Evolutionary conservation across 257 asterid species (phyloP).

Genomic region (Solanum habrochaites): DNA sequence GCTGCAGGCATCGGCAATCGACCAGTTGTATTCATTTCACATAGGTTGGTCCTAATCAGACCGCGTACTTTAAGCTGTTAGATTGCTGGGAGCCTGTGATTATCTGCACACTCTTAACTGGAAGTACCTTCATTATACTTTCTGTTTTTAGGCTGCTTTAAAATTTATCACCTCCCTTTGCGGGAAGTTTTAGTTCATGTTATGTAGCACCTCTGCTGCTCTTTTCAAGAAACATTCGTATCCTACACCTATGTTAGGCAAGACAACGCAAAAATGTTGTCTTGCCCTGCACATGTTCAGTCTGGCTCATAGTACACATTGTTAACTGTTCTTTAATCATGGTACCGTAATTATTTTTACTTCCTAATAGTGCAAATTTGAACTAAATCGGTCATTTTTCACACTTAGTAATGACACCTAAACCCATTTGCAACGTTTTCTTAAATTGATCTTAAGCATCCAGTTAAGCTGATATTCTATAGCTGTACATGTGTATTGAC

Average conservation of each 20-base stretch:
- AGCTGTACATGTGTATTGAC: background rate
- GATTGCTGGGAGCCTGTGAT: background rate
- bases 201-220: background rate
- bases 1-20: conserved; percentile 96
- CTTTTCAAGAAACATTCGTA: background rate
- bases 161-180: background rate
- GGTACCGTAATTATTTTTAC: background rate
- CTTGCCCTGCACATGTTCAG: background rate
- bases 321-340: background rate
- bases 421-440: background rate
- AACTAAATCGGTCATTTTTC: background rate
- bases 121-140: background rate
- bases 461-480: background rate
- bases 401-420: background rate
- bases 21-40: conserved; percentile 87
- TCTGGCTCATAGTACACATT: background rate
- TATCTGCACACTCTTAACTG: background rate
- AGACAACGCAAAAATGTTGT: background rate
- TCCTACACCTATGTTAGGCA: background rate
- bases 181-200: background rate
- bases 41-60: conserved; percentile 46
- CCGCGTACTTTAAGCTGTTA: background rate
- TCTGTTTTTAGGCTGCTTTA: background rate
- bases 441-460: background rate
- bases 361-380: background rate